These are phyloP conservation scores for Cordyceps pruinosa DNA, from an alignment of 2,329 filamentous ascomycete species.

Conservation along the genomic window DNA sequence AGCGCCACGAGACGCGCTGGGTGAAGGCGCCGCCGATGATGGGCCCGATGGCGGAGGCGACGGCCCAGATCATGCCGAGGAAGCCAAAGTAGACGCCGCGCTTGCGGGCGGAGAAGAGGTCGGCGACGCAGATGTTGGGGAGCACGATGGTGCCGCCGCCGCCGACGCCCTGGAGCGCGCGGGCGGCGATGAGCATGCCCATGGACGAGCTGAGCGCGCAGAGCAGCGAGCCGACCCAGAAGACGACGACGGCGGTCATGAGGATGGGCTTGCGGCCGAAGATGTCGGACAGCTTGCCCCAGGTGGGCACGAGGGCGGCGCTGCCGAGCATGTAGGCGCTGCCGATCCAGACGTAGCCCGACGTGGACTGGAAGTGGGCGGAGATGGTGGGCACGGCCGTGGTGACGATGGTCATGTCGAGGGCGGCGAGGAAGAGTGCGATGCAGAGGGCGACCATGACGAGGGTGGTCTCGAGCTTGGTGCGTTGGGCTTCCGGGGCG, in stretches of 20 bases:
- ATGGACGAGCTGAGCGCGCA: conserved; percentile 45
- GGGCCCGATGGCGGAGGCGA: conserved; percentile 59
- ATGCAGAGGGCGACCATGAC: conserved; percentile 36
- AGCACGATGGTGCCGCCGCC: conserved; percentile 53
- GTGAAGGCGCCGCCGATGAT: conserved; percentile 65
- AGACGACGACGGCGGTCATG: conserved; percentile 42
- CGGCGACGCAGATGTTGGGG: conserved; percentile 52
- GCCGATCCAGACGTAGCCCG: conserved; percentile 73
- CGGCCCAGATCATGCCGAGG: conserved; percentile 53
- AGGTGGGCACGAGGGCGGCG: conserved; percentile 59
- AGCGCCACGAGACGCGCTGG: conserved; percentile 57
- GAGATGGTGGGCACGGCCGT: conserved; percentile 62
- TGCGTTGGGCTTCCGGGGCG: conserved; percentile 30
- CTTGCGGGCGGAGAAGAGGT: conserved; percentile 46
- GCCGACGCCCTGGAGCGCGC: conserved; percentile 51
- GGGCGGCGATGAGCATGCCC: conserved; percentile 46
- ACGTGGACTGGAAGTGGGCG: conserved; percentile 54
- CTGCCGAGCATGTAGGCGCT: conserved; percentile 66
- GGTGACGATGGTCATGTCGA: conserved; percentile 57
- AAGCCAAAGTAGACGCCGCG: conserved; percentile 47
- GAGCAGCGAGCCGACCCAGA: conserved; percentile 48
- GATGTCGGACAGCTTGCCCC: conserved; percentile 57
- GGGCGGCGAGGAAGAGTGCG: conserved; percentile 45
- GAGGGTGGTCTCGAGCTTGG: conserved; percentile 31
- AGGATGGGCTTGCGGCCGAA: conserved; percentile 52